A percentile compares a stretch with the other conserved stretches of the same genome.
These are phyloP conservation scores for Exophiala sp. DNA, from an alignment of 2,329 filamentous ascomycete species.

Conservation along the genomic window DNA sequence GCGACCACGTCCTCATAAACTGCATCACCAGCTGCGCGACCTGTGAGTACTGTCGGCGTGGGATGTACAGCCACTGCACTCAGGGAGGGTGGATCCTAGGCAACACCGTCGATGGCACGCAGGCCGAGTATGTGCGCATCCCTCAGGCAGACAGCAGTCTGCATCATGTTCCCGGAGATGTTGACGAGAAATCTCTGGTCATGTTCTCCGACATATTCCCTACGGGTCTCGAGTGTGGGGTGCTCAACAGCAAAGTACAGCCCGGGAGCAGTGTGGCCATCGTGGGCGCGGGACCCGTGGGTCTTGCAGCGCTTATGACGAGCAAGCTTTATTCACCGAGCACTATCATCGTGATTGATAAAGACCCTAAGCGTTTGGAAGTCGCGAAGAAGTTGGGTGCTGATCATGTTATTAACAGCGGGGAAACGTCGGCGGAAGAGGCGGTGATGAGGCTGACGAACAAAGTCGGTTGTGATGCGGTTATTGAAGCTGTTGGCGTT, in stretches of 20 bases:
- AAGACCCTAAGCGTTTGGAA: conserved; percentile 47
- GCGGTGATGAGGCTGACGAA: conserved; percentile 45
- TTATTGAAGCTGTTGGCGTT: conserved; percentile 58
- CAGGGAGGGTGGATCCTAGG: conserved; percentile 56
- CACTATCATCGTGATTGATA: conserved; percentile 52
- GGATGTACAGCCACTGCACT: conserved; percentile 53
- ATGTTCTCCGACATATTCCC: conserved; percentile 57
- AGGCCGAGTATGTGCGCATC: conserved; percentile 56
- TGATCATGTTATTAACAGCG: conserved; percentile 42
- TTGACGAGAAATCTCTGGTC: conserved; percentile 45
- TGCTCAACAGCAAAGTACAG: conserved; percentile 50
- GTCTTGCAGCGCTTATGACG: conserved; percentile 54
- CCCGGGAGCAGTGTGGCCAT: conserved; percentile 54
- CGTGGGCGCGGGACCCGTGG: conserved; percentile 56
- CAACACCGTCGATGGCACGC: conserved; percentile 52
- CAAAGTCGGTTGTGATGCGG: conserved; percentile 54
- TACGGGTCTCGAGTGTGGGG: conserved; percentile 55
- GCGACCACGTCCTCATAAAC: conserved; percentile 52
- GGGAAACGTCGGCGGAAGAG: conserved; percentile 35
- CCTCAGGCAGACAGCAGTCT: conserved; percentile 51
- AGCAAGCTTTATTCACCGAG: conserved; percentile 54
- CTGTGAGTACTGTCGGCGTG: conserved; percentile 51
- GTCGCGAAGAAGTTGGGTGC: conserved; percentile 51
- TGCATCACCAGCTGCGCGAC: conserved; percentile 51
- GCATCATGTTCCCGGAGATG: conserved; percentile 42